Conservation (phyloP, 179 eudicot genomes). For the Drosera spatulata region DNA sequence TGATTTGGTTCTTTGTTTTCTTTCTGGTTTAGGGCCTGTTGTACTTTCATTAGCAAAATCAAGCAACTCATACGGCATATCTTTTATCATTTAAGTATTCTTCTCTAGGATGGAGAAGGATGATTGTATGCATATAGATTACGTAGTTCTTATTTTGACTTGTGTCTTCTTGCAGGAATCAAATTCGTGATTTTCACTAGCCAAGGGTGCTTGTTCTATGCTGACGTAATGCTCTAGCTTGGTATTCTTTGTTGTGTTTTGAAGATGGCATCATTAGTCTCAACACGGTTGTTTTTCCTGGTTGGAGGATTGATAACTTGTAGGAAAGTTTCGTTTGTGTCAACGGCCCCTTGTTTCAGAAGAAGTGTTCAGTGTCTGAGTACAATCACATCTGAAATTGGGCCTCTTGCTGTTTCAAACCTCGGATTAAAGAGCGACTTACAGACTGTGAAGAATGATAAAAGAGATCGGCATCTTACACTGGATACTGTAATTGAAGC, state of each 20-base stretch:
- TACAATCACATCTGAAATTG: constrained; percentile 14
- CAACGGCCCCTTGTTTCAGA: constrained; percentile 26
- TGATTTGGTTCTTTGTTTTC: no score
- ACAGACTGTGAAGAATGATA: constrained; percentile 6
- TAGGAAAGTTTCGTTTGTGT: constrained; percentile 24
- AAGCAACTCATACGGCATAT: no score
- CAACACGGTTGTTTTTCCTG: constrained; percentile 53
- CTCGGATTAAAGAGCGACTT: constrained; percentile 43
- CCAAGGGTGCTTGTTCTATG: neutral
- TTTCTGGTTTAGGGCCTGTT: no score
- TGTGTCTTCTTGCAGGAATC: no score
- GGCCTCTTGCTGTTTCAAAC: constrained; percentile 57
- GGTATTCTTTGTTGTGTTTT: neutral
- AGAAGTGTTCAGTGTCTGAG: constrained; percentile 28
- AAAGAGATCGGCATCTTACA: neutral
- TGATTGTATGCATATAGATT: no score
- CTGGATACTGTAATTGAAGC: constrained; percentile 20
- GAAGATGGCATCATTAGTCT: constrained; percentile 46
- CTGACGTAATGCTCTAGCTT: neutral
- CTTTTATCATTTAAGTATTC: no score
- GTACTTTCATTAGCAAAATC: no score
- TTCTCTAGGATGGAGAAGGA: no score
- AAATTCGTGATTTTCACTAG: no score
- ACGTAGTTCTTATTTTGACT: no score
- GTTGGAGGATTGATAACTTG: constrained; percentile 46